Evolutionary conservation across 495 filamentous ascomycete genomes (phyloP).

Genomic region (Penicillium atrosanguineum): DNA sequence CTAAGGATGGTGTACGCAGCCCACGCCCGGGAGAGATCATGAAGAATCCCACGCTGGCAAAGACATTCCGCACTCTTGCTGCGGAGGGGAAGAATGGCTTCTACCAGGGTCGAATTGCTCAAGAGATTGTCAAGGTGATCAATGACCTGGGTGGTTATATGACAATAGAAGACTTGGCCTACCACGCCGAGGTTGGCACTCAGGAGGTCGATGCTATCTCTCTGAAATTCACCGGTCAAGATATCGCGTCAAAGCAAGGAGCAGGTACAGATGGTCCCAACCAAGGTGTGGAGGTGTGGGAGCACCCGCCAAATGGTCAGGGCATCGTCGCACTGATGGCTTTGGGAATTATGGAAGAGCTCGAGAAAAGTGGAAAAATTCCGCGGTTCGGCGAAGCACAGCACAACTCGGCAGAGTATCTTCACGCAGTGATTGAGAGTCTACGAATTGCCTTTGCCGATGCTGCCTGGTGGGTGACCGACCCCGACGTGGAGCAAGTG

Average conservation of each 20-base stretch:
- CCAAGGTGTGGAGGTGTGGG: constrained; percentile 81
- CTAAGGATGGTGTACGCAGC: constrained; percentile 62
- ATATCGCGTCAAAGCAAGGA: constrained; percentile 49
- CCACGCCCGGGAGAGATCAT: constrained; percentile 85
- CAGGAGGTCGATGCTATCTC: constrained; percentile 82
- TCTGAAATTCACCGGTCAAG: constrained; percentile 70
- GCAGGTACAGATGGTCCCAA: constrained; percentile 43
- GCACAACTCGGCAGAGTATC: constrained; percentile 75
- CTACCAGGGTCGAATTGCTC: constrained; percentile 80
- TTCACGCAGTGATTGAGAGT: constrained; percentile 86
- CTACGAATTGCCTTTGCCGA: constrained; percentile 94
- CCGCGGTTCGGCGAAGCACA: constrained; percentile 62
- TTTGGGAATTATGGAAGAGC: constrained; percentile 81
- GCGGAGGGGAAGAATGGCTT: constrained; percentile 85
- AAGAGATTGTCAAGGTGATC: constrained; percentile 74
- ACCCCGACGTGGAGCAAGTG: constrained; percentile 67
- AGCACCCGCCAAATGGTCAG: constrained; percentile 97
- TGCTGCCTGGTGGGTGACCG: constrained; percentile 83
- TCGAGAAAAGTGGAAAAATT: constrained; percentile 71
- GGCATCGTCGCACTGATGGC: constrained; percentile 94
- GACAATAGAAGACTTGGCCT: constrained; percentile 72
- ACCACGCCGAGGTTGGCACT: constrained; percentile 69
- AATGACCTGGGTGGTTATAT: constrained; percentile 75
- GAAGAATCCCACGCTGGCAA: constrained; percentile 76
- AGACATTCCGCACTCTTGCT: constrained; percentile 78